These are phyloP conservation scores for Capsicum rhomboideum DNA, from an alignment of 257 asterid species.

Conservation along the genomic window DNA sequence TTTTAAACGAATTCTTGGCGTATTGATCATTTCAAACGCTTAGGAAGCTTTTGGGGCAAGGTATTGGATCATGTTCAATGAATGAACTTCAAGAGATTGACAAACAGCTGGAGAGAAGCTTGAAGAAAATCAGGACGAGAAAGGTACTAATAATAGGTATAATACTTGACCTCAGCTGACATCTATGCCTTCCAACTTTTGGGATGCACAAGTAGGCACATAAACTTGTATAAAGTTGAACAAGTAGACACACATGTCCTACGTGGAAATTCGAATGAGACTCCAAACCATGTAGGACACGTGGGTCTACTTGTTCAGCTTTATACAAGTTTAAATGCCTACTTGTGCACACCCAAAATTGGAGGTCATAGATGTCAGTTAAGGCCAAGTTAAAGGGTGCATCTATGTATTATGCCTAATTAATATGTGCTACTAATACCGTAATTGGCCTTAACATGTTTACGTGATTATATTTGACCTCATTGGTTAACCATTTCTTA, in stretches of 20 bases:
- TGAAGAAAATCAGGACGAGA: slow-evolving; percentile 35
- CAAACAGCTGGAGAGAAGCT: slow-evolving; percentile 53
- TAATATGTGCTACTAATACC: neutral
- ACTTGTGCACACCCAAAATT: too few relatives aligned
- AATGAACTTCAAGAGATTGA: slow-evolving; percentile 57
- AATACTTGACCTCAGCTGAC: too few relatives aligned
- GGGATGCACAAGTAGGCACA: too few relatives aligned
- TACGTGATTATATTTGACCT: neutral
- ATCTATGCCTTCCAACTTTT: too few relatives aligned
- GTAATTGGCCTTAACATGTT: neutral
- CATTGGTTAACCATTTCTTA: neutral
- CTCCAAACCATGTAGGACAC: too few relatives aligned
- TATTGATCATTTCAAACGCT: neutral
- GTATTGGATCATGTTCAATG: slow-evolving; percentile 38
- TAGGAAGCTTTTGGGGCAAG: slow-evolving; percentile 68
- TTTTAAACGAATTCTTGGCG: neutral
- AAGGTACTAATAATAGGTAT: slow-evolving; percentile 27
- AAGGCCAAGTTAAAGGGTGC: too few relatives aligned
- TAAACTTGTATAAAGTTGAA: too few relatives aligned
- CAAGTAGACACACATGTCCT: too few relatives aligned
- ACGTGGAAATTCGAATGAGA: too few relatives aligned
- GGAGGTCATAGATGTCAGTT: too few relatives aligned
- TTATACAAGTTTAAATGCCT: too few relatives aligned
- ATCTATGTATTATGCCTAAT: neutral
- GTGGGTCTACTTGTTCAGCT: too few relatives aligned